Conservation (phyloP, 306 rosid species). For the Hippophae rhamnoides region DNA sequence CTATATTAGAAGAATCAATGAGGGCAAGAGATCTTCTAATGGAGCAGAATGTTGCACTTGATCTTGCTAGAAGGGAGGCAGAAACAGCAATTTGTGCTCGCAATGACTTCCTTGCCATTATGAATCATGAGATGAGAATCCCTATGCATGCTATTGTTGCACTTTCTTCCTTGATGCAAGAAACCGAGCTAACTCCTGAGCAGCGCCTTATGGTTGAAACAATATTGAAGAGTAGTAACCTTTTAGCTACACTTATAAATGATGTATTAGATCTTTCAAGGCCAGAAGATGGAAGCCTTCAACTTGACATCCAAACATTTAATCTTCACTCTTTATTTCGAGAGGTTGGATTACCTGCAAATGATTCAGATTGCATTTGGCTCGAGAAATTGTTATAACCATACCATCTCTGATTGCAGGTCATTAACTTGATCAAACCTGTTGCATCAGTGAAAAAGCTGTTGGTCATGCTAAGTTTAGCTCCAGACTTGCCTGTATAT, state of each 20-base stretch:
- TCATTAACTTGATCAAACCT: conserved; percentile 73
- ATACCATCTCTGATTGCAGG: conserved; percentile 43
- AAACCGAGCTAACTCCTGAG: conserved; percentile 82
- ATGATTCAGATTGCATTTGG: background rate
- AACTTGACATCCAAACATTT: conserved; percentile 63
- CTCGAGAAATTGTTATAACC: too few species aligned
- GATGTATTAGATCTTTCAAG: conserved; percentile 96
- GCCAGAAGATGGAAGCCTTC: conserved; percentile 94
- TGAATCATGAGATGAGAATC: conserved; percentile 99
- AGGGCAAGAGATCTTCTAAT: conserved; percentile 92
- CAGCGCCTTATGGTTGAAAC: conserved; percentile 97
- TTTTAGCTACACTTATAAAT: conserved; percentile 79
- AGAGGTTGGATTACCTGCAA: conserved; percentile 39
- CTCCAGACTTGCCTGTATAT: conserved; percentile 64
- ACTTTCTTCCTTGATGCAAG: conserved; percentile 89
- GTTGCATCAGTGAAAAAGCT: conserved; percentile 77
- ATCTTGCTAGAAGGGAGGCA: conserved; percentile 94
- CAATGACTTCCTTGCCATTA: conserved; percentile 93
- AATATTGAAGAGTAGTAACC: conserved; percentile 80
- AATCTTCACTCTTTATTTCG: conserved; percentile 72
- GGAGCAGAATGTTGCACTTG: conserved; percentile 93
- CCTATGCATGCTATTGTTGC: conserved; percentile 99
- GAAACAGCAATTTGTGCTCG: conserved; percentile 98
- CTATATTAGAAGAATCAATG: conserved; percentile 96
- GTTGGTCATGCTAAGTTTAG: conserved; percentile 44